Conservation (phyloP, 2,329 filamentous ascomycete genomes). For the Aspergillus fumigatus region DNA sequence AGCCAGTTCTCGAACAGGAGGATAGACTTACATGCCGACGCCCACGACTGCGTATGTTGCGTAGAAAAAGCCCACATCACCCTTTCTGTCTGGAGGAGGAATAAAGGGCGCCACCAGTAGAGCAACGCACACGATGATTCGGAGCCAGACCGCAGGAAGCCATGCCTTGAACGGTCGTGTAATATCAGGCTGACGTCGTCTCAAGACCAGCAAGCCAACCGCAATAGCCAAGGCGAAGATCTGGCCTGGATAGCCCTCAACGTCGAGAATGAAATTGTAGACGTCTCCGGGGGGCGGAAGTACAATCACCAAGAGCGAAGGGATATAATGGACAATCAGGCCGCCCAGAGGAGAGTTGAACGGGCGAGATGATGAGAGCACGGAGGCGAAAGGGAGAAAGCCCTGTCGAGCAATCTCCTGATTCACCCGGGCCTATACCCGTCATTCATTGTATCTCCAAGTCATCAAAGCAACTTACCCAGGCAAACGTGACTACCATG, state of each 20-base stretch:
- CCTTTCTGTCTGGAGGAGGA: conserved; percentile 48
- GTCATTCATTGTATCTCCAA: conserved; percentile 7
- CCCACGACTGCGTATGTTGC: conserved; percentile 52
- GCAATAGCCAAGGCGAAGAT: conserved; percentile 56
- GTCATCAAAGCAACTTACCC: conserved; percentile 45
- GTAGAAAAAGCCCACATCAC: conserved; percentile 47
- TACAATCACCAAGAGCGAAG: conserved; percentile 62
- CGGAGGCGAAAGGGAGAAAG: conserved; percentile 59
- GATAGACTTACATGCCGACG: conserved; percentile 37
- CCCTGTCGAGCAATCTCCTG: conserved; percentile 70
- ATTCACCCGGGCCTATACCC: conserved; percentile 58
- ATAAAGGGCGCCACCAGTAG: conserved; percentile 61
- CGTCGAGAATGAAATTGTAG: conserved; percentile 69
- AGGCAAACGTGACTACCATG: conserved; percentile 65
- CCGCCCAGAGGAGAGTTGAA: conserved; percentile 65
- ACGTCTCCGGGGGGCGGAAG: conserved; percentile 62
- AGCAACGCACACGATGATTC: conserved; percentile 50
- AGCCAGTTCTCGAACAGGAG: conserved; percentile 2
- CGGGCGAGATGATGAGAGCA: conserved; percentile 61
- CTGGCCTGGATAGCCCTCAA: conserved; percentile 64
- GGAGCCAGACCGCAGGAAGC: conserved; percentile 55
- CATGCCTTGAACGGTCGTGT: conserved; percentile 63
- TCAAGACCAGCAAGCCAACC: conserved; percentile 57
- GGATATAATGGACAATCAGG: conserved; percentile 64
- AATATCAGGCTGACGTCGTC: conserved; percentile 56